Evolutionary conservation across 345 rosid genomes (phyloP).

Genomic region (Eucalyptus sp.): DNA sequence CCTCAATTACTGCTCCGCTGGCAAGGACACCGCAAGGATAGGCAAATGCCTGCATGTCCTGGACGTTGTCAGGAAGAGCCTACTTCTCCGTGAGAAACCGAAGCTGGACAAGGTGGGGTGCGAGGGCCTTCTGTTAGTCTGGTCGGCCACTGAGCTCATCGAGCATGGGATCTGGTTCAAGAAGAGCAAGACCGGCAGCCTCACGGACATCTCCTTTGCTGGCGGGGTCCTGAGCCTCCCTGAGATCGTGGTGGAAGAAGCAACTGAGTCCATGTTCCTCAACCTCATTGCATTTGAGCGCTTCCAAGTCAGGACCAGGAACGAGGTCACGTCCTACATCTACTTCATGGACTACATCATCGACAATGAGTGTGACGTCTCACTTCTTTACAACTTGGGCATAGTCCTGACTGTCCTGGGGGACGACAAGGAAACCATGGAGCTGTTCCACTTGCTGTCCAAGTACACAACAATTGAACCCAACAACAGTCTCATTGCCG

Average conservation of each 20-base stretch:
- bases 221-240: constrained; percentile 22
- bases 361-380: constrained; percentile 19
- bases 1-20: constrained; percentile 19
- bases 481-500: background rate
- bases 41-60: constrained; percentile 32
- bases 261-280: constrained; percentile 5
- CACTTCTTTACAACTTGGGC: constrained; percentile 14
- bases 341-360: constrained; percentile 33
- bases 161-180: constrained; percentile 27
- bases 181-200: constrained; percentile 10
- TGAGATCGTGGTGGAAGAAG: constrained; percentile 9
- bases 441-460: constrained; percentile 23
- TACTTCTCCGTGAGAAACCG: background rate
- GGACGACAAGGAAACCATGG: constrained; percentile 28
- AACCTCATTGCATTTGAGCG: constrained; percentile 19
- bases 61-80: constrained; percentile 25
- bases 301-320: background rate
- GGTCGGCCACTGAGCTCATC: constrained; percentile 30
- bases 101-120: background rate
- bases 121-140: background rate
- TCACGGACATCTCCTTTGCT: constrained; percentile 25
- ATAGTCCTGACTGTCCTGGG: constrained; percentile 29
- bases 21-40: background rate
- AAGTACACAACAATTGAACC: constrained; percentile 4
- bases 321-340: background rate